phyloP scores from a whole-genome alignment of 2,329 filamentous ascomycete species.

The Aspergillus tamarii region DNA sequence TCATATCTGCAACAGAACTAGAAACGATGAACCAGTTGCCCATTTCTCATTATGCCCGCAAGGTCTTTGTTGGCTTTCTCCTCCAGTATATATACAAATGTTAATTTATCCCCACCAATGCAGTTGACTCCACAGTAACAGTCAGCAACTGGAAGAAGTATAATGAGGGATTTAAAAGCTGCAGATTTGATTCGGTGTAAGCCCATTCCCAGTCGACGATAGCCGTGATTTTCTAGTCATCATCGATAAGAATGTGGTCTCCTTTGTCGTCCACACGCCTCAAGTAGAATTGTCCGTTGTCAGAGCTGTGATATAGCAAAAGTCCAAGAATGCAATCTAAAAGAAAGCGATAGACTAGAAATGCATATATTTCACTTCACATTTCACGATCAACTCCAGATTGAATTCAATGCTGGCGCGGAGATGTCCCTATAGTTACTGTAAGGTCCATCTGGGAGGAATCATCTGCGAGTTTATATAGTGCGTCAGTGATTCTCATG shows the following conservation, averaged over 20 bases:
- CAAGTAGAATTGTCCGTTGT: constrained; percentile 45
- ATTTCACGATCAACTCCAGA: constrained; percentile 41
- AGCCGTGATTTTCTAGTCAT: constrained; percentile 51
- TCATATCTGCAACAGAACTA: constrained; percentile 49
- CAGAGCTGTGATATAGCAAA: constrained; percentile 19
- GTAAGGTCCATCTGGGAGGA: constrained; percentile 41
- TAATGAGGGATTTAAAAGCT: constrained; percentile 50
- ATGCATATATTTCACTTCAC: constrained; percentile 42
- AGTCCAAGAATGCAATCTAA: background rate
- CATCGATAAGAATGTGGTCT: constrained; percentile 53
- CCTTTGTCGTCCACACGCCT: constrained; percentile 56
- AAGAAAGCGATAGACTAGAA: constrained; percentile 49
- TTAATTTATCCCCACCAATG: constrained; percentile 43
- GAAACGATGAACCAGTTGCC: constrained; percentile 45
- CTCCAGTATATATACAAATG: constrained; percentile 40
- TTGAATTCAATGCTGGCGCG: constrained; percentile 37
- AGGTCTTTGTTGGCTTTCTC: constrained; percentile 42
- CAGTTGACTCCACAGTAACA: constrained; percentile 44
- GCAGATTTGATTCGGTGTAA: constrained; percentile 34
- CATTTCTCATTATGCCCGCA: constrained; percentile 41
- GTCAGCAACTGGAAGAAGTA: constrained; percentile 44
- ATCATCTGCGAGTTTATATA: constrained; percentile 28
- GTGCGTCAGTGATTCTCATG: constrained; percentile 43
- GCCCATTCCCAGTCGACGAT: constrained; percentile 55
- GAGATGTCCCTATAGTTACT: constrained; percentile 39